Conservation (phyloP, 345 rosid species). For the Arabis hirsuta region DNA sequence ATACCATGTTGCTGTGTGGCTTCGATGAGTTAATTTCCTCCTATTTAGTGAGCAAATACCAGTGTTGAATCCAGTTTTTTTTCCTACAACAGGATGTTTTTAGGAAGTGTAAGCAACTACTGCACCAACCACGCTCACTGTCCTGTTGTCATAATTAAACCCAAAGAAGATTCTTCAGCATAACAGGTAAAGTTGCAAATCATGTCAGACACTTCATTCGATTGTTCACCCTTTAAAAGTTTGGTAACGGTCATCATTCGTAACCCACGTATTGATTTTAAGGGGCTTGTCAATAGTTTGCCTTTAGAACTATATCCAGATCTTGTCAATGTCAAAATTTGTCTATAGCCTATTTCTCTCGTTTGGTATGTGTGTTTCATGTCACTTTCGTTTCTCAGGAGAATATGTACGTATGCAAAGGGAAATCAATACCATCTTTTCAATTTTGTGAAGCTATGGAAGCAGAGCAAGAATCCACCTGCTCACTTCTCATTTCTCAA, state of each 20-base stretch:
- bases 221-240: constrained; percentile 1
- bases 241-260: constrained; percentile 9
- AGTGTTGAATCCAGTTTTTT: constrained; percentile 17
- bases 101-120: constrained; percentile 96
- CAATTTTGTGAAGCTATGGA: constrained; percentile 28
- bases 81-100: constrained; percentile 68
- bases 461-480: constrained; percentile 26
- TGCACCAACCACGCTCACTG: constrained; percentile 81
- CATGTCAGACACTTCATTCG: background rate
- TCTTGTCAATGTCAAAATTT: background rate
- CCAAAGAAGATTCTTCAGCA: constrained; percentile 51
- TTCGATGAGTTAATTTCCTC: background rate
- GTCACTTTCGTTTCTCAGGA: constrained; percentile 25
- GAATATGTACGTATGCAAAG: constrained; percentile 2
- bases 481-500: constrained; percentile 18
- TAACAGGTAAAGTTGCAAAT: constrained; percentile 37
- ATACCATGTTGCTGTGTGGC: constrained; percentile 5
- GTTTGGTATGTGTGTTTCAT: background rate
- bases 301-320: background rate
- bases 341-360: background rate
- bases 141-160: constrained; percentile 75
- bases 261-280: background rate
- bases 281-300: constrained; percentile 17
- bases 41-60: constrained; percentile 3
- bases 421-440: constrained; percentile 19